Evolutionary conservation across 192 early-diverging fungal genomes (phyloP).

Genomic region (Gigaspora rosea): DNA sequence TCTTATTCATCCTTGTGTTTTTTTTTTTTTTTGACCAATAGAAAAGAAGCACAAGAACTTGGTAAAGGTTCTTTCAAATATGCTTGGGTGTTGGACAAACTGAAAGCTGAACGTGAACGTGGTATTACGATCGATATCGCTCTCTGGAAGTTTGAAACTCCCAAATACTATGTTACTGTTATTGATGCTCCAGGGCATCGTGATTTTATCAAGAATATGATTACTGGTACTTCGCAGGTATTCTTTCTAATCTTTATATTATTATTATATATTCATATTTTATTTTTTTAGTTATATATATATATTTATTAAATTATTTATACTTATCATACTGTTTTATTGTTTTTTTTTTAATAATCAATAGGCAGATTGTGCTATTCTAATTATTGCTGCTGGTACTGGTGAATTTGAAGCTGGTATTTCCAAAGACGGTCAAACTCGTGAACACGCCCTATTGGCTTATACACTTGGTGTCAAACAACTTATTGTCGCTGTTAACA

Average conservation of each 20-base stretch:
- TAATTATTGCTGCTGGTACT: slow-evolving; percentile 91
- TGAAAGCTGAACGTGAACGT: slow-evolving; percentile 99
- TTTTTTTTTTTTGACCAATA: not conserved
- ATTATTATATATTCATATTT: not conserved
- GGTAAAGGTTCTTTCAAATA: slow-evolving; percentile 99
- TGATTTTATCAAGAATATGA: slow-evolving; percentile 99
- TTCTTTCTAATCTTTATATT: not conserved
- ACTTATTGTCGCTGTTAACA: slow-evolving; percentile 99
- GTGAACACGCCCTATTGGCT: slow-evolving; percentile 97
- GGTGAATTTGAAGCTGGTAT: slow-evolving; percentile 96
- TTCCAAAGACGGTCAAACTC: slow-evolving; percentile 99
- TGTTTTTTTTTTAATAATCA: not conserved
- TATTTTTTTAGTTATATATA: too few species aligned
- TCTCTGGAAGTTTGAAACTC: slow-evolving; percentile 96
- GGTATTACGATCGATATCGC: slow-evolving; percentile 99
- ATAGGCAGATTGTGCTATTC: slow-evolving; percentile 93
- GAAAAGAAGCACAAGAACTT: slow-evolving; percentile 96
- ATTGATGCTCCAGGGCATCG: slow-evolving; percentile 99
- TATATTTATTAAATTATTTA: not conserved
- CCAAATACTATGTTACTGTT: slow-evolving; percentile 96
- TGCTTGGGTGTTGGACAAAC: slow-evolving; percentile 99
- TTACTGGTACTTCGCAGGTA: slow-evolving; percentile 95
- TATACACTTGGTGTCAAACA: slow-evolving; percentile 98
- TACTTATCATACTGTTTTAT: not conserved
- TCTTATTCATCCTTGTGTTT: not conserved